Evolutionary conservation across 2,329 filamentous ascomycete genomes (phyloP), one percentile per base, ranked within the genome.

Genomic region (Lasiodiplodia sp.): DNA sequence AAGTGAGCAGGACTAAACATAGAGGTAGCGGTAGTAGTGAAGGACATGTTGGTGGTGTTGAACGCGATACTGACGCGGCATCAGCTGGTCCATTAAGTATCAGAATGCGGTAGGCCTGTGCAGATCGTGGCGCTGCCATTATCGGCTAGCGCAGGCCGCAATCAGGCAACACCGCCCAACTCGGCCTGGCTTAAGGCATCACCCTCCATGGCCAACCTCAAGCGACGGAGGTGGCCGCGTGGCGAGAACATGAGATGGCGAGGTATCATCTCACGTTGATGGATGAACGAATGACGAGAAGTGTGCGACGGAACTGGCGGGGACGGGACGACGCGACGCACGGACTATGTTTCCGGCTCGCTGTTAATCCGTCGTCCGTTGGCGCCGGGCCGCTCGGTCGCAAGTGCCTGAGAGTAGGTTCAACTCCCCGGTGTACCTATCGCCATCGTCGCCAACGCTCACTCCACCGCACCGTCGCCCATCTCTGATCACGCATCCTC

Each of bases 71-170:
- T 23, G 44, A 49, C 47, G 34, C 55, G 34, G 38, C 55, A 58
- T 58, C 55, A 23, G 55, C 23, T 23, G 25, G 53, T 21, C 38
- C 55, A 18, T 51, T 52, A 64, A 40, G 37, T 52, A 64, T n/a
- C 6, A 40, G 18, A 11, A 16, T 23, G n/a, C 31, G 14, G 38
- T 7, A 37, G 31, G 23, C 28, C 47, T 23, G 47, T n/a, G 47
- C 28, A 31, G n/a, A 23, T 21, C 14, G 60, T 64, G 47, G 28
- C 31, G 60, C 31, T 64, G 28, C 60, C 12, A 7, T 38, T 18
- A 3, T 16, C 7, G 44, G 60, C 37, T 64, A 64, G 60, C 60
- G 60, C 31, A 64, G 60, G 60, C 60, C 47, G 60, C 60, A 64
- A 31, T 38, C 60, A 64, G 60, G 60, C 60, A 64, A 52, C 60